Percentiles rank a stretch among this genome's conserved stretches.
These are phyloP conservation scores for Daedaleopsis sinensis DNA, from an alignment of 768 basidiomycete species.

Conservation along the genomic window DNA sequence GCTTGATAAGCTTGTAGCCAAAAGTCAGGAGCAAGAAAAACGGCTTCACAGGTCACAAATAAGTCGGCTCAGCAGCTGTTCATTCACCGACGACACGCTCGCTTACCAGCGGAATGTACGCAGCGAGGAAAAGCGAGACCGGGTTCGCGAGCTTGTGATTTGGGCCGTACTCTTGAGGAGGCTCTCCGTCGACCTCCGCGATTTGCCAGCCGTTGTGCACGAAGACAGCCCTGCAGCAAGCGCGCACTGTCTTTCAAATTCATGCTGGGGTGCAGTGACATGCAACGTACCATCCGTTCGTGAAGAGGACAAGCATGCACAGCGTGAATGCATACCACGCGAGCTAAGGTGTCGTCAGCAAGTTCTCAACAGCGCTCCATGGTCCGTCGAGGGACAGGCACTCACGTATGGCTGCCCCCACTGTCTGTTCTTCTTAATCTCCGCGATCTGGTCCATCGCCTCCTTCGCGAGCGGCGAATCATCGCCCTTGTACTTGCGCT, in stretches of 20 bases:
- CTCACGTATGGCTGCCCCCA: constrained; percentile 31
- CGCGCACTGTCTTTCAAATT: background rate
- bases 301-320: constrained; percentile 29
- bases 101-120: constrained; percentile 31
- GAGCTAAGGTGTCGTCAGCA: constrained; percentile 13
- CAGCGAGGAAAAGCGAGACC: constrained; percentile 27
- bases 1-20: constrained; percentile 34
- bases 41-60: constrained; percentile 13
- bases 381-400: background rate
- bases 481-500: constrained; percentile 16
- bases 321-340: constrained; percentile 30
- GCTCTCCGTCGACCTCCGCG: constrained; percentile 18
- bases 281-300: constrained; percentile 28
- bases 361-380: too few species aligned
- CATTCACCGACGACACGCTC: too few species aligned
- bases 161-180: background rate
- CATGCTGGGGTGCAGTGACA: background rate
- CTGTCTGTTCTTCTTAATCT: constrained; percentile 27
- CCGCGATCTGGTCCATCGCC: constrained; percentile 18
- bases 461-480: constrained; percentile 1
- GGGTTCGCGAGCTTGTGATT: constrained; percentile 8
- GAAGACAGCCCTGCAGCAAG: constrained; percentile 25
- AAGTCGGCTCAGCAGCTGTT: too few species aligned
- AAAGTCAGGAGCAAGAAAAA: constrained; percentile 30
- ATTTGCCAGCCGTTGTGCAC: constrained; percentile 29